Conservation (phyloP, 441 rosid genomes). For the Croton laevigatus region DNA sequence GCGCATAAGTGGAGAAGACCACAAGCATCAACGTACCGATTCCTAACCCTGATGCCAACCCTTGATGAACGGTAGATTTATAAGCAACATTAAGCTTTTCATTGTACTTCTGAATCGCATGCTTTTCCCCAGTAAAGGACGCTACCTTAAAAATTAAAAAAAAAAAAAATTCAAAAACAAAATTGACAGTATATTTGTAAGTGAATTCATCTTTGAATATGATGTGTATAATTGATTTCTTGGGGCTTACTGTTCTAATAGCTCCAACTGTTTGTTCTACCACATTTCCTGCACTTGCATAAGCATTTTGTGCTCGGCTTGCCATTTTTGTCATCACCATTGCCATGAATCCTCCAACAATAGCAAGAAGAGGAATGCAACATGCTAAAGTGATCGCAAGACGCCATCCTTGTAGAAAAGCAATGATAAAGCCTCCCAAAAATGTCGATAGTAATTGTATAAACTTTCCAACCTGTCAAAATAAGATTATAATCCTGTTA, state of each 20-base stretch:
- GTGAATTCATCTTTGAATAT: background rate
- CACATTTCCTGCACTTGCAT: conserved; percentile 56
- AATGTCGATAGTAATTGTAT: conserved; percentile 61
- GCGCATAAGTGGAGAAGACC: conserved; percentile 47
- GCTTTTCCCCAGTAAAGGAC: conserved; percentile 69
- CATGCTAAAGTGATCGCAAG: conserved; percentile 49
- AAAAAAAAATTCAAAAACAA: background rate
- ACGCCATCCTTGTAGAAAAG: conserved; percentile 56
- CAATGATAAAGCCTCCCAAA: conserved; percentile 59
- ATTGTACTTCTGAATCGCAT: conserved; percentile 51
- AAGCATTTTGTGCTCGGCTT: conserved; percentile 61
- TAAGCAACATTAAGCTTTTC: conserved; percentile 49
- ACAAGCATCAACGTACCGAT: conserved; percentile 43
- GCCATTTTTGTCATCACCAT: conserved; percentile 46
- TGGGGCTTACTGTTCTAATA: conserved; percentile 60
- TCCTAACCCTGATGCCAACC: conserved; percentile 57
- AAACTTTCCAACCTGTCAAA: conserved; percentile 65
- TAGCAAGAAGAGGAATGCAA: conserved; percentile 55
- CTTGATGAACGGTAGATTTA: conserved; percentile 47
- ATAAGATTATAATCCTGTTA: background rate
- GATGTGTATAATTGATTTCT: background rate
- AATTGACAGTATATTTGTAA: background rate
- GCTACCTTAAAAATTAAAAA: conserved; percentile 69
- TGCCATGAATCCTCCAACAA: conserved; percentile 53
- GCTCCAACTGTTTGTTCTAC: conserved; percentile 78